Conservation (phyloP, 257 asterid genomes). For the Petunia axillaris region DNA sequence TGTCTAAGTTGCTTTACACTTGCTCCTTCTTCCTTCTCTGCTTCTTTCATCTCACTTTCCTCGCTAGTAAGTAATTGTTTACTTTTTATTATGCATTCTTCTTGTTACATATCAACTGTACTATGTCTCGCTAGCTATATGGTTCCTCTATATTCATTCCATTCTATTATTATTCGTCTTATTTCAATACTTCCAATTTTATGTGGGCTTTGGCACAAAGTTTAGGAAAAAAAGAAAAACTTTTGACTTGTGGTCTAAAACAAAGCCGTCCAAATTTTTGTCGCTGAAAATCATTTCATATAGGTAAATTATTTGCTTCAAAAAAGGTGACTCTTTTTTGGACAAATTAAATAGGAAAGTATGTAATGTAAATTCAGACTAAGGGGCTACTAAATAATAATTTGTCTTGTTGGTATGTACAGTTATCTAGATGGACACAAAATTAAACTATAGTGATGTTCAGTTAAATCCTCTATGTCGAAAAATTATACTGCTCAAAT, state of each 20-base stretch:
- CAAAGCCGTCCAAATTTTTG: too few species aligned
- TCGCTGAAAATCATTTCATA: too few species aligned
- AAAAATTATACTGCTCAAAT: not conserved
- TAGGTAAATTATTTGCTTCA: too few species aligned
- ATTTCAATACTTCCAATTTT: too few species aligned
- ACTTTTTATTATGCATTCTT: not conserved
- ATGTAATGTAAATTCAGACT: too few species aligned
- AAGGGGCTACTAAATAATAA: not conserved
- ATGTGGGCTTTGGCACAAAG: too few species aligned
- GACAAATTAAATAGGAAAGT: too few species aligned
- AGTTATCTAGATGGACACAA: not conserved
- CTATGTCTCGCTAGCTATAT: not conserved
- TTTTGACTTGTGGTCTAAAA: too few species aligned
- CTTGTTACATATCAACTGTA: not conserved
- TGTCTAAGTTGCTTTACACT: constrained; percentile 21
- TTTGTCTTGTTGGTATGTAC: not conserved
- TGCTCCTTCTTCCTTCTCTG: constrained; percentile 23
- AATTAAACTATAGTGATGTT: not conserved
- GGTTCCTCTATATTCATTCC: not conserved
- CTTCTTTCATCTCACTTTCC: not conserved
- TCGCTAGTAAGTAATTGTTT: constrained; percentile 7
- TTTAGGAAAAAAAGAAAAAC: too few species aligned
- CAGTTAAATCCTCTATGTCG: not conserved
- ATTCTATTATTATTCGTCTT: not conserved
- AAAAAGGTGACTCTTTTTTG: too few species aligned